Evolutionary conservation across 116 monocot species (phyloP), one percentile per base, ranked within the genome.

Genomic region (Iris pallida): DNA sequence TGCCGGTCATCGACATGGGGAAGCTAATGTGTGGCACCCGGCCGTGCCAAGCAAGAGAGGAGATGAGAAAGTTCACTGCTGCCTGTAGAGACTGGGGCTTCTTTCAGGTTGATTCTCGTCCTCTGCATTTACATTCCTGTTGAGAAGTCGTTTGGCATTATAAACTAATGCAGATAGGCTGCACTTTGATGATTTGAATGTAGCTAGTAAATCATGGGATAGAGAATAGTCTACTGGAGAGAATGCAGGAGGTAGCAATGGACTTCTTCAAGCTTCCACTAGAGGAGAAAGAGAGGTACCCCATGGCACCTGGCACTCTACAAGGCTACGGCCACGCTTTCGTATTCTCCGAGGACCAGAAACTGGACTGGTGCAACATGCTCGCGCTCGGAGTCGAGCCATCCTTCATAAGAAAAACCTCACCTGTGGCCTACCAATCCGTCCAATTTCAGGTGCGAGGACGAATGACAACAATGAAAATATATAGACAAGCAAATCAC

Each of bases 1-100:
- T 89, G 8, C 85, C 89, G 6, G 72, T 85, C 40, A 62, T 89
- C 30, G 74, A 82, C 80, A 65, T 89, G 72, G 62, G 68, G 12
- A 82, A 75, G 59, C 69, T 89, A 48, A 49, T 20, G 0, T 5
- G 42, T 14, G 56, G 57, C 43, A 58, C 18, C 42, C 52, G n/a
- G n/a, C n/a, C 3, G 30, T 16, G 2, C 0, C 71, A 72, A 16
- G 15, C 45, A 18, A 54, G 55, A 43, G 48, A 52, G 1, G 85
- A 88, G 79, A 65, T 75, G 77, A 72, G 60, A 4, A 76, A 55
- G 72, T 68, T 83, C 12, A 42, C 45, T 4, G 57, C 51, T n/a
- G 83, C 79, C 40, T 83, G 79, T 17, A 47, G 68, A 65, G 79
- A 75, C 9, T 79, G 83, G 83, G 74, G 78, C 14, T 75, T 76